A percentile compares a stretch with the other conserved stretches of the same genome.
Evolutionary conservation across 2,329 filamentous ascomycete species (phyloP).

Genomic region (Neonectria ditissima): DNA sequence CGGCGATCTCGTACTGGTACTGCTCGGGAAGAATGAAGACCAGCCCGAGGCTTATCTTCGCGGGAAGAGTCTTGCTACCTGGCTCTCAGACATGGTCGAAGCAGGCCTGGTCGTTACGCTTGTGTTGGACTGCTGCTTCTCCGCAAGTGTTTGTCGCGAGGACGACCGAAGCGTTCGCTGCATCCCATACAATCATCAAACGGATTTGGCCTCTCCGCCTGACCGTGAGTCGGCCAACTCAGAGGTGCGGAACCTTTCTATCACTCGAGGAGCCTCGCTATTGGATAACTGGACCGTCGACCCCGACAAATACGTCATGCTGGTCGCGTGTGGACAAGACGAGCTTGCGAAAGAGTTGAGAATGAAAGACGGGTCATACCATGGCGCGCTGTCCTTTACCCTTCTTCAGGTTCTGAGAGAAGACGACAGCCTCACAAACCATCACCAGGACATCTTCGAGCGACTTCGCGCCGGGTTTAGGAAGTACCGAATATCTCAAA

Average conservation of each 20-base stretch:
- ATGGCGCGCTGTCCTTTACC: slow-evolving; percentile 19
- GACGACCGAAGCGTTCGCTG: not conserved
- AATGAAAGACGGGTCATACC: fast-evolving
- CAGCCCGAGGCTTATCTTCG: not conserved
- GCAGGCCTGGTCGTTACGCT: slow-evolving; percentile 28
- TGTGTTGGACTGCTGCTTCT: slow-evolving; percentile 37
- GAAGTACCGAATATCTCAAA: not conserved
- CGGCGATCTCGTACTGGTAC: slow-evolving; percentile 23
- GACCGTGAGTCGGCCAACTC: not conserved
- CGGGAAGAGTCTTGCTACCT: slow-evolving; percentile 5
- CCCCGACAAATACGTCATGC: slow-evolving; percentile 23
- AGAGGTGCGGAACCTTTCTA: too few species aligned
- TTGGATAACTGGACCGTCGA: slow-evolving; percentile 22
- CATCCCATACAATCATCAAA: not conserved
- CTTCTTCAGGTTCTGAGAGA: not conserved
- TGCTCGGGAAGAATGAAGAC: slow-evolving; percentile 6
- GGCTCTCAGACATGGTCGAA: slow-evolving; percentile 17
- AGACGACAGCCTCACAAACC: not conserved
- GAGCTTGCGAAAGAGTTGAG: slow-evolving; percentile 18
- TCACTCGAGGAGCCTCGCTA: slow-evolving; percentile 16
- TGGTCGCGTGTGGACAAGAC: slow-evolving; percentile 24
- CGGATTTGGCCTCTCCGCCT: not conserved
- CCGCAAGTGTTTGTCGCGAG: slow-evolving; percentile 24
- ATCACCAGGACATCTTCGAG: slow-evolving; percentile 17
- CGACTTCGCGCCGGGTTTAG: slow-evolving; percentile 10